These are phyloP conservation scores for Drosera spatulata DNA, from an alignment of 179 eudicot genomes.

Conservation along the genomic window DNA sequence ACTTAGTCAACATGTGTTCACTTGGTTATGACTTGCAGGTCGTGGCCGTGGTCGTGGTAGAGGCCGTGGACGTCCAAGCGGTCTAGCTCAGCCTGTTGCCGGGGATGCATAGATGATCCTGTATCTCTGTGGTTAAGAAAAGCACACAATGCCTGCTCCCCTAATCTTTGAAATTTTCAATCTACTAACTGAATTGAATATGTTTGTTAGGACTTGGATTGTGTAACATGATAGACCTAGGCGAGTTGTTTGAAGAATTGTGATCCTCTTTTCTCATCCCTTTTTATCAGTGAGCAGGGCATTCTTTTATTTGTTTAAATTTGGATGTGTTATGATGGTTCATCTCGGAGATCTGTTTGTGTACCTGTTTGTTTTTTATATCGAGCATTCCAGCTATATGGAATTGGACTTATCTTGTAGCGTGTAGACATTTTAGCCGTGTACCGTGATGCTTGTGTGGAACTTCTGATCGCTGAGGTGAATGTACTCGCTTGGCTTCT, in stretches of 20 bases:
- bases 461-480: too few relatives aligned
- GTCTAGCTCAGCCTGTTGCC: constrained; percentile 37
- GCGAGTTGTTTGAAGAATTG: constrained; percentile 5
- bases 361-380: not conserved
- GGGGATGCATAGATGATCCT: constrained; percentile 31
- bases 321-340: not conserved
- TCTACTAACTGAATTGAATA: constrained; percentile 8
- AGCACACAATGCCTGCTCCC: constrained; percentile 41
- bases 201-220: constrained; percentile 22
- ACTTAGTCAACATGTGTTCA: too few relatives aligned
- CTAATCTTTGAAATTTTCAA: constrained; percentile 22
- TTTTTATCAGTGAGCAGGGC: constrained; percentile 41
- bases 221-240: constrained; percentile 45
- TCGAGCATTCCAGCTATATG: not conserved
- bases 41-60: constrained; percentile 96
- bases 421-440: too few relatives aligned
- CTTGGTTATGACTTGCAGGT: constrained; percentile 21
- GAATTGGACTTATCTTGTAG: too few relatives aligned
- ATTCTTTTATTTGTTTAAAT: constrained; percentile 55
- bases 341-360: not conserved
- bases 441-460: too few relatives aligned
- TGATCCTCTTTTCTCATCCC: constrained; percentile 11
- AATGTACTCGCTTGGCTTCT: too few relatives aligned
- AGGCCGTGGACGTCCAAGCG: constrained; percentile 63
- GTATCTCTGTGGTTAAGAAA: constrained; percentile 19